phyloP scores from a whole-genome alignment of 345 rosid species.

The Psidium friedrichsthalianum region DNA sequence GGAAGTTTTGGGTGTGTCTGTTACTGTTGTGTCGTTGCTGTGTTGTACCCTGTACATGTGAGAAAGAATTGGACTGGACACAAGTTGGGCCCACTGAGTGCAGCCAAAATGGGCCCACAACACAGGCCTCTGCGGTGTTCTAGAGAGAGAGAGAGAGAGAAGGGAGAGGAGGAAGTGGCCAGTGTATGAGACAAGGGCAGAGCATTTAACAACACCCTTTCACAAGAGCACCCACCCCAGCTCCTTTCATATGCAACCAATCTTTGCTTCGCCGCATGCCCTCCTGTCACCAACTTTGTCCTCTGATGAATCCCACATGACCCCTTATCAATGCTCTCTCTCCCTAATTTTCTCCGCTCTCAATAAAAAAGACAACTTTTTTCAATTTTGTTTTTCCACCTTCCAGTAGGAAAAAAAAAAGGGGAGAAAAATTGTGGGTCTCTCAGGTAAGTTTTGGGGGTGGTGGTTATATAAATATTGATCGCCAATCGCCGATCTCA shows the following conservation, averaged over 20 bases:
- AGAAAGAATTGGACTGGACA: not conserved
- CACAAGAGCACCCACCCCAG: too few species aligned
- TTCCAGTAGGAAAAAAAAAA: not conserved
- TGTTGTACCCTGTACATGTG: not conserved
- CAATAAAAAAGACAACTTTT: not conserved
- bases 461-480: not conserved
- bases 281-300: not conserved
- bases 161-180: not conserved
- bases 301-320: not conserved
- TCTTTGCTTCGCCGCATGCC: not conserved
- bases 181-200: not conserved
- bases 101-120: not conserved
- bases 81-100: not conserved
- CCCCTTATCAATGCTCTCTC: not conserved
- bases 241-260: not conserved
- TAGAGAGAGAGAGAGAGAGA: not conserved
- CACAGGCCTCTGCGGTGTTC: not conserved
- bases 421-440: not conserved
- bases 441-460: not conserved
- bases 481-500: not conserved
- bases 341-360: not conserved
- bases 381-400: too few species aligned
- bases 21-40: not conserved
- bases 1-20: not conserved
- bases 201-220: not conserved